Evolutionary conservation across 495 filamentous ascomycete genomes (phyloP).

Genomic region (Lindgomyces ingoldianus): DNA sequence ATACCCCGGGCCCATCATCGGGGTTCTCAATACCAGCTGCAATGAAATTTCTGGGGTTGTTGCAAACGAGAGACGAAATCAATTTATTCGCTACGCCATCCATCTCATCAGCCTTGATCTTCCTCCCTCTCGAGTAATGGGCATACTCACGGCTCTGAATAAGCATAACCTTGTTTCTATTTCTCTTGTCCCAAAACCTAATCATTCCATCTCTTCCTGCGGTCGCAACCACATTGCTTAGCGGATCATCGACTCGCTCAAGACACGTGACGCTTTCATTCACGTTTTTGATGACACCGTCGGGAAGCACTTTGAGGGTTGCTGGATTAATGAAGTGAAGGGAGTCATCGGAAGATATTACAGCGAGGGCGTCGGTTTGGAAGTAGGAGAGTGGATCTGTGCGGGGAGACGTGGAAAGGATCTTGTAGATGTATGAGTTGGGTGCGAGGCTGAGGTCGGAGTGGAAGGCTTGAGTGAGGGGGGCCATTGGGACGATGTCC

Average conservation of each 20-base stretch:
- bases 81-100: slow-evolving; percentile 43
- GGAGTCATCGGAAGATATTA: slow-evolving; percentile 51
- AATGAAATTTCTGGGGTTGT: slow-evolving; percentile 57
- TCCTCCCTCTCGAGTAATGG: background rate
- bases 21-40: slow-evolving; percentile 79
- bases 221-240: slow-evolving; percentile 52
- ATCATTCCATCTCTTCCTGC: slow-evolving; percentile 64
- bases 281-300: slow-evolving; percentile 47
- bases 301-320: slow-evolving; percentile 24
- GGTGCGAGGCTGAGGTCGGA: slow-evolving; percentile 30
- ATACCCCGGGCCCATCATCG: slow-evolving; percentile 59
- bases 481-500: slow-evolving; percentile 14
- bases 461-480: slow-evolving; percentile 10
- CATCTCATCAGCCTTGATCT: slow-evolving; percentile 1
- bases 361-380: slow-evolving; percentile 34
- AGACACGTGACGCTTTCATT: slow-evolving; percentile 62
- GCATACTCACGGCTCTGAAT: slow-evolving; percentile 28
- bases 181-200: slow-evolving; percentile 59
- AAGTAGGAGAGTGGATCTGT: slow-evolving; percentile 23
- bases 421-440: slow-evolving; percentile 39
- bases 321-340: slow-evolving; percentile 57
- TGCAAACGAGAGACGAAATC: slow-evolving; percentile 70
- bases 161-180: slow-evolving; percentile 23
- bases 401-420: slow-evolving; percentile 26
- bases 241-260: slow-evolving; percentile 48